phyloP scores from a whole-genome alignment of 257 asterid species.

The Plantago ovata region DNA sequence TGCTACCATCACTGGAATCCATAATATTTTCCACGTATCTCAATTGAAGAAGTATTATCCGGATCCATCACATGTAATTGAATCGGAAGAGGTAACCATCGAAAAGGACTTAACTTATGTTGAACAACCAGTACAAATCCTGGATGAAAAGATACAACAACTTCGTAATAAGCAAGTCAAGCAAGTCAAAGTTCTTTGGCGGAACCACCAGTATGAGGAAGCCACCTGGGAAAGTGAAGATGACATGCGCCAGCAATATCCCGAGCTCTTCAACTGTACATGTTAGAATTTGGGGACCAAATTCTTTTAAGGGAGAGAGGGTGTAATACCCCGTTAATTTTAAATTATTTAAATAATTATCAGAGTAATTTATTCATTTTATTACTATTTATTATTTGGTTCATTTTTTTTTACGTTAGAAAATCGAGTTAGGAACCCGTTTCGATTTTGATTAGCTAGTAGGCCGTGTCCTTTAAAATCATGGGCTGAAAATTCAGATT shows the following conservation, averaged over 20 bases:
- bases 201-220: neutral
- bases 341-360: too few species aligned
- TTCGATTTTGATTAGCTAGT: too few species aligned
- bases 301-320: neutral
- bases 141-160: neutral
- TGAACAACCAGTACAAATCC: neutral
- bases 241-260: neutral
- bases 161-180: neutral
- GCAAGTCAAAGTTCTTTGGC: neutral
- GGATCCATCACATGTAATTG: neutral
- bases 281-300: constrained; percentile 7
- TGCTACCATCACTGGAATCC: neutral
- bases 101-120: neutral
- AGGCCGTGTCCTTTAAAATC: too few species aligned
- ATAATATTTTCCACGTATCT: neutral
- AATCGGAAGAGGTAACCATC: neutral
- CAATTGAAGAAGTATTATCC: neutral
- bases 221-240: constrained; percentile 1
- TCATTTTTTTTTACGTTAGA: too few species aligned
- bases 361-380: too few species aligned
- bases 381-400: too few species aligned
- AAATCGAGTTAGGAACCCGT: too few species aligned
- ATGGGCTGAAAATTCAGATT: too few species aligned
- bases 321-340: neutral
- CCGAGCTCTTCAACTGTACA: neutral